phyloP scores from a whole-genome alignment of 768 basidiomycete species.

The Mycena kentingensis region DNA sequence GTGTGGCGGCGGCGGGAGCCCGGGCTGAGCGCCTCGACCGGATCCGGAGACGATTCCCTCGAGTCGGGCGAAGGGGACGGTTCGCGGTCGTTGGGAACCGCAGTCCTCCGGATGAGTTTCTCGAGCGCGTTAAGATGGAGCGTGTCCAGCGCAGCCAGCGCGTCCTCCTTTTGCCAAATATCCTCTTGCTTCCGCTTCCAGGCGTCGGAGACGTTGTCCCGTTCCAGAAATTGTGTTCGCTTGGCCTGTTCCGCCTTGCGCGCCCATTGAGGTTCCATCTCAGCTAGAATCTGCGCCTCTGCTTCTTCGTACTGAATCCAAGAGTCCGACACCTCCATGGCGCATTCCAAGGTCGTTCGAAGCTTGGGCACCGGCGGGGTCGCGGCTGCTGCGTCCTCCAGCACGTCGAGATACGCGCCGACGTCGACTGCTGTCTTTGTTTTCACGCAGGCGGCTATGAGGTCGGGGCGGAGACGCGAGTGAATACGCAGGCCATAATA shows the following conservation, averaged over 20 bases:
- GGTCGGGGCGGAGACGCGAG: slow-evolving; percentile 75
- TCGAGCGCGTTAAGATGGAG: slow-evolving; percentile 32
- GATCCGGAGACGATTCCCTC: slow-evolving; percentile 2
- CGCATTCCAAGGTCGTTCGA: slow-evolving; percentile 35
- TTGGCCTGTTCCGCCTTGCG: slow-evolving; percentile 20
- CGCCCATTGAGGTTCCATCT: slow-evolving; percentile 34
- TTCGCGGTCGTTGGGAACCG: background rate
- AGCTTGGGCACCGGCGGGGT: slow-evolving; percentile 6
- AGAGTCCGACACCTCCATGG: slow-evolving; percentile 51
- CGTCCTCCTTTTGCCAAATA: slow-evolving; percentile 29
- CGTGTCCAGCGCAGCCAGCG: slow-evolving; percentile 20
- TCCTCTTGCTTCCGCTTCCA: slow-evolving; percentile 27
- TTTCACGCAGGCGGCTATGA: slow-evolving; percentile 67
- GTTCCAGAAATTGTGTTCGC: slow-evolving; percentile 12
- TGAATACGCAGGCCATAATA: slow-evolving; percentile 68
- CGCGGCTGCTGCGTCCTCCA: slow-evolving; percentile 43
- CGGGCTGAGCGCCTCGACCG: slow-evolving; percentile 41
- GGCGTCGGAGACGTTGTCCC: slow-evolving; percentile 15
- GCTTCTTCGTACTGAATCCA: slow-evolving; percentile 54
- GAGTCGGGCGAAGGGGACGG: background rate
- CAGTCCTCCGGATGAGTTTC: slow-evolving; percentile 22
- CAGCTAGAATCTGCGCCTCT: slow-evolving; percentile 34
- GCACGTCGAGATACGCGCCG: slow-evolving; percentile 59
- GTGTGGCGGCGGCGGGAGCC: slow-evolving; percentile 52
- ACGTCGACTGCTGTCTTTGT: slow-evolving; percentile 72